Evolutionary conservation across 306 rosid species (phyloP), one percentile per base, ranked within the genome.

Genomic region (Quercus bicolor): DNA sequence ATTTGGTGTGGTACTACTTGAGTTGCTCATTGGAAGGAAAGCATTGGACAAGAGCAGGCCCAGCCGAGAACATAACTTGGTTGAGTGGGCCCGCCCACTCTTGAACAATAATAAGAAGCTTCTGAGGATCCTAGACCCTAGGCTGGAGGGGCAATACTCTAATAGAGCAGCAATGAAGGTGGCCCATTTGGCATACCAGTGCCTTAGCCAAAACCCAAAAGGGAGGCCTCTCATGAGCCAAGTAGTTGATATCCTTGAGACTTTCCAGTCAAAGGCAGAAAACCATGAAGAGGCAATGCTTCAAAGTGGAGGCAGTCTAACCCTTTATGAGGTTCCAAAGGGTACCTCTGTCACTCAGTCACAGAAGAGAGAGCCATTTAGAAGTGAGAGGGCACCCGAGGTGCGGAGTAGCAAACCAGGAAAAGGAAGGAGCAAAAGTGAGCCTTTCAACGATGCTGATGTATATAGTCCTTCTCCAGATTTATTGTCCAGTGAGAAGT

Each of bases 21-120:
- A 93, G 88, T 57, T 93, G 90, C 98, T 93, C 43, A 90, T 93
- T 54, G 98, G 98, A 79, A 87, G 92, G 74, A 90, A 86, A 84
- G 97, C 98, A 40, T 84, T 93, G 85, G 98, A 93, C 86, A 91
- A 91, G 85, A 91, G 98, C 85, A 89, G 95, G 78, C 97, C 98
- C 14, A 91, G 97, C 89, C 87, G 91, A 81, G 97, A 93, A 80
- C 97, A 93, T 82, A 93, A 89, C 88, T 79, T 93, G 72, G 98
- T 93, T 55, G 98, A 91, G 85, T 93, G 98, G 98, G 97, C 98
- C 7, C 93, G 97, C 31, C 98, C 98, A 0, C 85, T 93, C 48
- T 75, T 93, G 85, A 93, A 86, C 84, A 85, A 93, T 84, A 93
- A 93, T 56, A 93, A 91, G 81, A 93, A 91, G 80, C 84, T 93